These are phyloP conservation scores for Dendrothele bispora DNA, from an alignment of 768 basidiomycete species.

Conservation along the genomic window DNA sequence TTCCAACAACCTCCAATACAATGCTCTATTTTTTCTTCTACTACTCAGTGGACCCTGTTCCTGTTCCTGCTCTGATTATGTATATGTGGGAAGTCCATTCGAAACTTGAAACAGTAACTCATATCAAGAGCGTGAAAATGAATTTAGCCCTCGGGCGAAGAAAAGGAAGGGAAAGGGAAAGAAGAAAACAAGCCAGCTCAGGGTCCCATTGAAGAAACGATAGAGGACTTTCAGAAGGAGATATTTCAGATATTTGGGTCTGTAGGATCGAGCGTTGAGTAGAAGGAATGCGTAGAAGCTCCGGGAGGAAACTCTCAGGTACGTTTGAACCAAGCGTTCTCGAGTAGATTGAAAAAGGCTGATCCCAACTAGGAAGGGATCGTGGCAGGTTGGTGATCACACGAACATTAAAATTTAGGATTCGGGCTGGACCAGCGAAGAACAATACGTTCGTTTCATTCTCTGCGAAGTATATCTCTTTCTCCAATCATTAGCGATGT, in stretches of 20 bases:
- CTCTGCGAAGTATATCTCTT: constrained; percentile 36
- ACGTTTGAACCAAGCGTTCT: background rate
- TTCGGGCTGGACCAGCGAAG: constrained; percentile 39
- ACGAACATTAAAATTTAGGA: constrained; percentile 37
- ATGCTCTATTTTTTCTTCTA: too few species aligned
- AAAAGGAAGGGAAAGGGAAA: too few species aligned
- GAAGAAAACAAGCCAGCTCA: too few species aligned
- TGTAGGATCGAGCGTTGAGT: constrained; percentile 25
- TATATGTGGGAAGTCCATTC: too few species aligned
- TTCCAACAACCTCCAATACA: too few species aligned
- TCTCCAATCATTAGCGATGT: constrained; percentile 19
- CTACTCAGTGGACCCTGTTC: too few species aligned
- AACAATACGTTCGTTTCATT: constrained; percentile 31
- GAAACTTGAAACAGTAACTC: too few species aligned
- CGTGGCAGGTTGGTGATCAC: constrained; percentile 42
- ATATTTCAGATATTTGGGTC: constrained; percentile 21
- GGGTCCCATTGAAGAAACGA: too few species aligned
- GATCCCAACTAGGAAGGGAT: constrained; percentile 25
- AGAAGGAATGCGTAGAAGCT: constrained; percentile 34
- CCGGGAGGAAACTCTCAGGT: constrained; percentile 5
- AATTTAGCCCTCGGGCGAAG: too few species aligned
- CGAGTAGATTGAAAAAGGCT: background rate
- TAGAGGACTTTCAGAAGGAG: constrained; percentile 27
- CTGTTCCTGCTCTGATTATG: too few species aligned
- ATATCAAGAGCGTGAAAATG: too few species aligned